phyloP scores from a whole-genome alignment of 1,139 yeast genomes.

The Schwanniomyces etchellsii region DNA sequence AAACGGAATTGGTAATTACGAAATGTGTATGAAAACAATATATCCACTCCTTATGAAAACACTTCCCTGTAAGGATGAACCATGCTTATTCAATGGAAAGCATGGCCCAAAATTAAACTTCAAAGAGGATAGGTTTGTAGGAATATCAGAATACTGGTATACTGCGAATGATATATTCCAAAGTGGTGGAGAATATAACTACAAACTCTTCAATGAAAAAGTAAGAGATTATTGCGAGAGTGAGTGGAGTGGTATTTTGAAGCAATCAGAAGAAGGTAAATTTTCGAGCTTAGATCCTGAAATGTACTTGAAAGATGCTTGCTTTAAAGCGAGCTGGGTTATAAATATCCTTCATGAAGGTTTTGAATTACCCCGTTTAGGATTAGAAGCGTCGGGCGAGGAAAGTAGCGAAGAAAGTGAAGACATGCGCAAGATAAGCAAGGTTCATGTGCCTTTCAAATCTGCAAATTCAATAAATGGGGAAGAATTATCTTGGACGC shows the following conservation, averaged over 20 bases:
- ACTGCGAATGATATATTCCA: conserved; percentile 78
- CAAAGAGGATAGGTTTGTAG: conserved; percentile 66
- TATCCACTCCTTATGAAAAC: conserved; percentile 68
- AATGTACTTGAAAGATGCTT: conserved; percentile 52
- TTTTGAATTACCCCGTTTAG: conserved; percentile 63
- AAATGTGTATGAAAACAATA: conserved; percentile 58
- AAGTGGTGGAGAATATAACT: conserved; percentile 73
- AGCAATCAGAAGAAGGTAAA: conserved; percentile 45
- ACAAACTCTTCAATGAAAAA: conserved; percentile 50
- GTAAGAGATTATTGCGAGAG: conserved; percentile 63
- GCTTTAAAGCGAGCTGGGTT: conserved; percentile 83
- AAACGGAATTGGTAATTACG: conserved; percentile 64
- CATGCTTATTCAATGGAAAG: conserved; percentile 76
- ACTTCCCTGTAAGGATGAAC: conserved; percentile 67
- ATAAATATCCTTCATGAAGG: conserved; percentile 75
- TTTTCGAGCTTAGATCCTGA: conserved; percentile 45
- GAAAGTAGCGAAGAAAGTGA: conserved; percentile 14
- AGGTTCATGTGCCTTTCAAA: conserved; percentile 50
- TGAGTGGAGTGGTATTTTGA: conserved; percentile 51
- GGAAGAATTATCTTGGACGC: conserved; percentile 61
- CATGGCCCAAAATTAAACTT: conserved; percentile 74
- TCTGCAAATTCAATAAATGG: conserved; percentile 57
- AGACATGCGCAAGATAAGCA: conserved; percentile 17
- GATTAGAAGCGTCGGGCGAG: conserved; percentile 33
- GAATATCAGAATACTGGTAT: conserved; percentile 81